Evolutionary conservation across 2,329 filamentous ascomycete species (phyloP).

Genomic region (Botryotinia globosa): DNA sequence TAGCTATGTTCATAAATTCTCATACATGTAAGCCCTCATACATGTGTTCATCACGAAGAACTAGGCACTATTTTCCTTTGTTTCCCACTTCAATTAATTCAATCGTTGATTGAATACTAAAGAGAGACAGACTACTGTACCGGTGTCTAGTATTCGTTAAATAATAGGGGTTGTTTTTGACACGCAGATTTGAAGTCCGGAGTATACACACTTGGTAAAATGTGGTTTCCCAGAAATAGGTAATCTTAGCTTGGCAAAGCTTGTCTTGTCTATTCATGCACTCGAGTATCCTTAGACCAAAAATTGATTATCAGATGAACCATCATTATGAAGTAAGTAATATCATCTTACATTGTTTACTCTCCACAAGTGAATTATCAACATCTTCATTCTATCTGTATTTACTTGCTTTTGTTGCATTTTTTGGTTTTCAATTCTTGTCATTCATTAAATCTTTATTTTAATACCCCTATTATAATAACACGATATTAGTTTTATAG

Average conservation of each 20-base stretch:
- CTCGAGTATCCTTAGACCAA: neutral
- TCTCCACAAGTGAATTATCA: neutral
- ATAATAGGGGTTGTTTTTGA: neutral
- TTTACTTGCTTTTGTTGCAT: neutral
- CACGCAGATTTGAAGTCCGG: neutral
- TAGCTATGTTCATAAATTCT: neutral
- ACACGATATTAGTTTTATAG: neutral
- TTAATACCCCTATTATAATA: neutral
- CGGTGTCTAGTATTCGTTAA: slow-evolving; percentile 6
- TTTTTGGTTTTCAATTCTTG: neutral
- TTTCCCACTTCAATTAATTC: neutral
- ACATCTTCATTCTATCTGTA: neutral
- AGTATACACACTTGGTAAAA: too few relatives aligned
- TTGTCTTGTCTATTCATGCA: neutral
- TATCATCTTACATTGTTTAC: too few relatives aligned
- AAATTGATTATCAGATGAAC: slow-evolving; percentile 4
- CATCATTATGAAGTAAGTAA: too few relatives aligned
- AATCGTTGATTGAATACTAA: neutral
- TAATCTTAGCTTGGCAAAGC: neutral
- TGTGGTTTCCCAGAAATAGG: neutral
- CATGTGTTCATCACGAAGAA: neutral
- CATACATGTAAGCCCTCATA: neutral
- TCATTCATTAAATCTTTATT: neutral
- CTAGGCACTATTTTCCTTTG: too few relatives aligned
- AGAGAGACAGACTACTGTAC: too few relatives aligned